Evolutionary conservation across 2,329 filamentous ascomycete species (phyloP), one percentile per base, ranked within the genome.

Genomic region (Lasiodiplodia hormozganensis): DNA sequence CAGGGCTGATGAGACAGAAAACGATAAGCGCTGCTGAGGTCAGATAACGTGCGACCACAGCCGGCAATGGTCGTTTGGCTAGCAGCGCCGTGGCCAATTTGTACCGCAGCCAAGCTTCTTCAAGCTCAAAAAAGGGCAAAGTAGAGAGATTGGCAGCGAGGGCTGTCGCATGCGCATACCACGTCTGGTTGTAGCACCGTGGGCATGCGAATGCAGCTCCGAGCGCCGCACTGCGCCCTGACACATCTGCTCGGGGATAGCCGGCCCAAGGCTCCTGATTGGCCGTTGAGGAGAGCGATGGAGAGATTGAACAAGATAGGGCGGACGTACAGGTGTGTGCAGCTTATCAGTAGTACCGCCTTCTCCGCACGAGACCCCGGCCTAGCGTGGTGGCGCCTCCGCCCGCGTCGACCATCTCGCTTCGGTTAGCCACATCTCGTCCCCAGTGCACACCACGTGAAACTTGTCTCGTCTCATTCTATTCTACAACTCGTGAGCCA

Each of bases 1-100:
- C 40, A 62, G 40, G 40, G 40, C 58, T 49, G 58, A 62, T 49
- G 31, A 34, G 31, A 34, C 31, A 34, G 31, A 34, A 34, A 21
- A 12, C 53, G 58, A 62, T 28, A 62, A 43, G 58, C 38, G 58
- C 25, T 34, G 58, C 31, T 62, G 58, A 62, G 40, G 58, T 49
- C 40, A 62, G 40, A 62, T 62, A 62, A 40, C 43, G 40, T 43
- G 40, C 40, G 40, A 18, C 16, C 16, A 10, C 23, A 21, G 8
- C 16, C 28, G 28, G 56, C 34, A 36, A 40, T 23, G 57, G 31
- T 62, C 23, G 12, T 36, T 21, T 56, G 53, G 18, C 12, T 31
- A 28, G 3, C 31, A 34, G 8, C 31, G 31, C 31, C 31, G 8
- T 2, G 31, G 31, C 31, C 31, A 34, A 34, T 34, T 34, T 34